phyloP scores from a whole-genome alignment of 768 basidiomycete genomes.

The Hypholoma fasciculare region DNA sequence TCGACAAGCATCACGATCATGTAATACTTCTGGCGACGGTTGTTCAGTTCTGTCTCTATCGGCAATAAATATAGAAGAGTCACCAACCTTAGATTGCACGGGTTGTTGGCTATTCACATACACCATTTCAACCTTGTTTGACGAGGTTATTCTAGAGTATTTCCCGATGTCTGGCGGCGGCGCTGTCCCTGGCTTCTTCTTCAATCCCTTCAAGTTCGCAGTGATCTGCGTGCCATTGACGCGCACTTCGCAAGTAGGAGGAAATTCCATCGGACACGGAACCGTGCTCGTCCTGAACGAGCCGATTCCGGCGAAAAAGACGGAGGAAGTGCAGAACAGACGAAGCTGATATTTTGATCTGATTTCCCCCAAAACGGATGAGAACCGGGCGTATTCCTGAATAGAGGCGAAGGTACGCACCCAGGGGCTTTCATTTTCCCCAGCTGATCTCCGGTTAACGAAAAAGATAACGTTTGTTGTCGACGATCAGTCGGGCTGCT shows the following conservation, averaged over 20 bases:
- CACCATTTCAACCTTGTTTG: conserved; percentile 82
- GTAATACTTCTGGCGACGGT: conserved; percentile 73
- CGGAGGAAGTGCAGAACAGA: conserved; percentile 85
- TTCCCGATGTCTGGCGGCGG: conserved; percentile 77
- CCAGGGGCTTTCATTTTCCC: conserved; percentile 55
- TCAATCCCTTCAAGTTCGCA: conserved; percentile 86
- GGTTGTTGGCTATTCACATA: conserved; percentile 90
- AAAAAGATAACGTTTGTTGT: conserved; percentile 59
- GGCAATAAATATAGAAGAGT: neutral
- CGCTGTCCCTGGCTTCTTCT: conserved; percentile 93
- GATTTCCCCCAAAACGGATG: neutral
- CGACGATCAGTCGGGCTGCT: conserved; percentile 77
- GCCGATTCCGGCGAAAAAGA: conserved; percentile 57
- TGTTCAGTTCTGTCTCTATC: conserved; percentile 1
- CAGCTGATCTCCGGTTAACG: conserved; percentile 65
- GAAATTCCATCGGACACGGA: conserved; percentile 86
- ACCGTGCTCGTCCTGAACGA: conserved; percentile 52
- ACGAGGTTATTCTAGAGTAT: conserved; percentile 38
- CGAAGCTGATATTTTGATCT: conserved; percentile 80
- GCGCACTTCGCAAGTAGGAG: conserved; percentile 88
- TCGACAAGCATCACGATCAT: conserved; percentile 85
- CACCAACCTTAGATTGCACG: conserved; percentile 63
- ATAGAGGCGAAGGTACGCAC: conserved; percentile 36
- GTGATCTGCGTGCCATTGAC: conserved; percentile 69
- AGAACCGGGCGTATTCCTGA: conserved; percentile 2